Conservation (phyloP, 768 basidiomycete species). For the Tylopilus felleus region DNA sequence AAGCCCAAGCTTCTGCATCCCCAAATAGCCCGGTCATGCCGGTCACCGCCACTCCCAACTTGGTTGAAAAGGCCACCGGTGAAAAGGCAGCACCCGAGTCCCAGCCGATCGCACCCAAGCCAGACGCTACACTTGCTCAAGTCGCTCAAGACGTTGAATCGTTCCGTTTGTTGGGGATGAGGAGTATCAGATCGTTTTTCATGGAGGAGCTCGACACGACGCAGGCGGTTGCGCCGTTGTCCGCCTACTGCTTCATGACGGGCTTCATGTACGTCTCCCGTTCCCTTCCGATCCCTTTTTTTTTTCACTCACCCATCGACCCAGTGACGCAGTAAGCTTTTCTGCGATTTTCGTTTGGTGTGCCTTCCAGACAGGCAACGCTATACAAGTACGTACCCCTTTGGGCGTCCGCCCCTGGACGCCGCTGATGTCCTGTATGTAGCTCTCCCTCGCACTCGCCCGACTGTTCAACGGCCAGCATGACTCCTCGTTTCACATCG, state of each 20-base stretch:
- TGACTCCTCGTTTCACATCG: slow-evolving; percentile 64
- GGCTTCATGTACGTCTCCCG: slow-evolving; percentile 59
- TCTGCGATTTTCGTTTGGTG: slow-evolving; percentile 82
- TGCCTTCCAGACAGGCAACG: slow-evolving; percentile 82
- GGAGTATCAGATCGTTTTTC: slow-evolving; percentile 10
- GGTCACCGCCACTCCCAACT: neutral
- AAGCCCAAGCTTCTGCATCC: neutral
- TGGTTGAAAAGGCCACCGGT: neutral
- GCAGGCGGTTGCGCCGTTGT: slow-evolving; percentile 48
- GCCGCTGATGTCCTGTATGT: slow-evolving; percentile 1
- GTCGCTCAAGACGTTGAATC: slow-evolving; percentile 18
- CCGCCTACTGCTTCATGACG: slow-evolving; percentile 75
- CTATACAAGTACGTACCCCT: slow-evolving; percentile 54
- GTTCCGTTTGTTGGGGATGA: neutral
- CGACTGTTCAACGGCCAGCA: slow-evolving; percentile 63
- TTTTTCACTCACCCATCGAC: neutral
- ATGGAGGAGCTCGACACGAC: slow-evolving; percentile 24
- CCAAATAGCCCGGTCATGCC: neutral
- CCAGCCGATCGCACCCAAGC: neutral
- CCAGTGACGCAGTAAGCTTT: slow-evolving; percentile 69
- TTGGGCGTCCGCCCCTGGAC: neutral
- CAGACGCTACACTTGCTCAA: neutral
- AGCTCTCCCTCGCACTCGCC: slow-evolving; percentile 79
- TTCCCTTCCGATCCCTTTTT: neutral
- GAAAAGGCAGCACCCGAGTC: neutral